Base-by-base conservation (phyloP, 2,329 filamentous ascomycete species). In the Xylariaceae sp. region DNA sequence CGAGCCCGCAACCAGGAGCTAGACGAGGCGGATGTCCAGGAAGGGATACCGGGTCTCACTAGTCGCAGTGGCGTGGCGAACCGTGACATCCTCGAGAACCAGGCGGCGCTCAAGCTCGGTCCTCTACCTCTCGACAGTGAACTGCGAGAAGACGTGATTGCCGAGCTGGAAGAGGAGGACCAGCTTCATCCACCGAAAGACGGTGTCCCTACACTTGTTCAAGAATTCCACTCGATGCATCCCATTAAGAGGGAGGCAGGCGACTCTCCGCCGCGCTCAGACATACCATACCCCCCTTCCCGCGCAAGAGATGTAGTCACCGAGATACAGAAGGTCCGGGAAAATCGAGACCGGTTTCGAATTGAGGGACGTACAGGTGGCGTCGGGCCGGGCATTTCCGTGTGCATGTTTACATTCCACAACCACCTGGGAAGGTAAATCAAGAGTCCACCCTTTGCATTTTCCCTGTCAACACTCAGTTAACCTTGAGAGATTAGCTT, bases 331-430 rank as follows among this genome's bases (percentile, higher is more conserved):
- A 92, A 90, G 59, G 80, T 97, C 8, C 86, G 88, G 49, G 92
- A 98, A 62, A 87, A 94, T 55, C 81, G 92, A 15, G 90, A 97
- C 55, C 78, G 90, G 13, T 94, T 96, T 61, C 84, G 80, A 57
- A 90, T 97, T 41, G 86, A 94, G 43, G 79, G 82, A 14, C 78
- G 85, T 23, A 90, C 85, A 9, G 86, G 88, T 12, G 90, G 89
- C 7, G 76, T 89, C 35, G 88, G 89, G 11, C 79, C 88, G 38
- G 81, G 82, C 17, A 73, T 96, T 43, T 94, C 88, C 54, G 83
- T 94, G 16, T 92, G 87, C 69, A 97, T 97, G 85, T 96, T 94
- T 60, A 98, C 92, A 1, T 95, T 97, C 57, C 92, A 98, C 69
- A 98, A 98, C 62, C 94, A 87, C 0, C 82, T 88, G 47, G 88